Conservation (phyloP, 83 land plant genomes). For the Isoetes engelmannii region DNA sequence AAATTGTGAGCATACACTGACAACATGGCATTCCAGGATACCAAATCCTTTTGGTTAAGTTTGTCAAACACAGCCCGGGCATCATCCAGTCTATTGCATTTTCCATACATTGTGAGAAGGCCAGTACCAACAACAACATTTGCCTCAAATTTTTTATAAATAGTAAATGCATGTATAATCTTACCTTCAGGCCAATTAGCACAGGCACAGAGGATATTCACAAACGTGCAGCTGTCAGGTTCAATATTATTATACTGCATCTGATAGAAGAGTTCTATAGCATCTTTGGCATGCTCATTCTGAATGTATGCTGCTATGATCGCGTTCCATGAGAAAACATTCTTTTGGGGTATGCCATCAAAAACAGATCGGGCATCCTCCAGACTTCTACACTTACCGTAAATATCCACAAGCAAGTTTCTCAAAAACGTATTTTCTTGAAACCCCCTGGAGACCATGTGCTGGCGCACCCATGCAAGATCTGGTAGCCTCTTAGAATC, state of each 20-base stretch:
- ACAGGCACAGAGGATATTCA: conserved; percentile 4
- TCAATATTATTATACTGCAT: conserved; percentile 3
- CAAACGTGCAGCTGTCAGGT: conserved; percentile 8
- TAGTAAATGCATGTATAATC: background rate
- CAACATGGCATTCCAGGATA: conserved; percentile 15
- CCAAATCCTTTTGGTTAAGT: background rate
- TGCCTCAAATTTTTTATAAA: background rate
- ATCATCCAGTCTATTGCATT: conserved; percentile 1
- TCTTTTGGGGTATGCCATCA: too few species aligned
- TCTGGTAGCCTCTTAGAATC: too few species aligned
- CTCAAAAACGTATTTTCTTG: too few species aligned
- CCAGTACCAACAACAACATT: conserved; percentile 2
- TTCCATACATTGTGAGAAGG: conserved; percentile 11
- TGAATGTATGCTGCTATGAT: background rate
- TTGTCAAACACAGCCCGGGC: conserved; percentile 3
- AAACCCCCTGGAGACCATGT: too few species aligned
- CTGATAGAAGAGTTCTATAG: conserved; percentile 1
- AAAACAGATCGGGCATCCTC: too few species aligned
- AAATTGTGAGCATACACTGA: background rate
- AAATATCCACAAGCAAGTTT: too few species aligned
- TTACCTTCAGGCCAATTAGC: background rate
- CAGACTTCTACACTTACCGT: too few species aligned
- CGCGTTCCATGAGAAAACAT: background rate
- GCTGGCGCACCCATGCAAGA: too few species aligned
- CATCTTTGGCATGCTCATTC: background rate